phyloP scores from a whole-genome alignment of 352 stramenopile genomes.

The Blastocystis sp. region DNA sequence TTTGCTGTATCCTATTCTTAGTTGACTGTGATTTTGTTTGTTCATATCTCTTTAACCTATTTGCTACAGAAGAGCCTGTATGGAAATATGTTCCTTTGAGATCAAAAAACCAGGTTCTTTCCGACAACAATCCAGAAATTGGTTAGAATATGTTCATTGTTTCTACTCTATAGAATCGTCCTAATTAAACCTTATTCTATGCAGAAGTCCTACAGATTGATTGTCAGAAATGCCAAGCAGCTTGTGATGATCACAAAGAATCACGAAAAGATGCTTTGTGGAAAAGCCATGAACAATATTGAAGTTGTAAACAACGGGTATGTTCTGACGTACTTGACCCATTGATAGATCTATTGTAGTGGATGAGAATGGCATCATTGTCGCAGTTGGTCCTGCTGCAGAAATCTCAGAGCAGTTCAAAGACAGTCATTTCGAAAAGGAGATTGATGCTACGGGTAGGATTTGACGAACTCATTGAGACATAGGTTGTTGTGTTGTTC shows the following conservation, averaged over 20 bases:
- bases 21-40: background rate
- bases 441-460: conserved; percentile 71
- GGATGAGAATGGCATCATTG: conserved; percentile 56
- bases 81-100: background rate
- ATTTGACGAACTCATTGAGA: background rate
- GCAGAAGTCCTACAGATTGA: conserved; percentile 33
- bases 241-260: conserved; percentile 59
- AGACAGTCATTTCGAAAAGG: conserved; percentile 71
- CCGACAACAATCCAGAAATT: background rate
- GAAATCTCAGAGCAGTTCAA: conserved; percentile 72
- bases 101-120: too few species aligned
- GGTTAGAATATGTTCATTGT: background rate
- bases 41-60: background rate
- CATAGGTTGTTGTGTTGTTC: conserved; percentile 69
- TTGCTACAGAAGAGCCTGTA: background rate
- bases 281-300: conserved; percentile 53
- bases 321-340: background rate
- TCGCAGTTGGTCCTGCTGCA: conserved; percentile 69
- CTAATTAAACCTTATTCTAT: conserved; percentile 36
- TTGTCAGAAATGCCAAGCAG: conserved; percentile 57
- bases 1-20: background rate
- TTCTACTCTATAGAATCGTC: background rate
- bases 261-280: conserved; percentile 60
- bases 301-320: conserved; percentile 47
- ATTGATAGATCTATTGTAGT: conserved; percentile 41